phyloP scores from a whole-genome alignment of 176 grass and related monocot genomes.

The Lolium multiflorum region DNA sequence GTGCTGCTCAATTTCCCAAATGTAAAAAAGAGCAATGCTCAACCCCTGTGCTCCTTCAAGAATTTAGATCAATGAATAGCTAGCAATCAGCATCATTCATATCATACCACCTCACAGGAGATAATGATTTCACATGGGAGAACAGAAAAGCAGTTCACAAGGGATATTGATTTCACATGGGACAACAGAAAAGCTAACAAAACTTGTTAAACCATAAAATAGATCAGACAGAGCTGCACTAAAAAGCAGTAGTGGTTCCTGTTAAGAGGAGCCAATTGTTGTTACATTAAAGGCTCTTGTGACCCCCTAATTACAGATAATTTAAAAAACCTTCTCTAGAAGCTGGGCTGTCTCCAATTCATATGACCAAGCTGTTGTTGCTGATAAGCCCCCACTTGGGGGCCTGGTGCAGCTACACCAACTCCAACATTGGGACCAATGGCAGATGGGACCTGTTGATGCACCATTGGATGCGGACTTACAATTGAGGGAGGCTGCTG shows the following conservation, averaged over 20 bases:
- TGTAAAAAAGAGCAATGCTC: conserved; percentile 15
- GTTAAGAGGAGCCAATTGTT: conserved; percentile 68
- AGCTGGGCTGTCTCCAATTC: conserved; percentile 72
- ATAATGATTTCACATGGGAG: conserved; percentile 51
- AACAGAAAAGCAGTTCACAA: conserved; percentile 58
- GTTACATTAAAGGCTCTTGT: conserved; percentile 78
- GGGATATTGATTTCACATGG: conserved; percentile 47
- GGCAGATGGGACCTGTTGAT: conserved; percentile 66
- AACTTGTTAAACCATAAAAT: conserved; percentile 66
- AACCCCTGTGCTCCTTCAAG: conserved; percentile 18
- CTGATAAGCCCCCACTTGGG: conserved; percentile 82
- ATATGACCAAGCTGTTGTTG: conserved; percentile 72
- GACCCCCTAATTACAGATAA: conserved; percentile 81
- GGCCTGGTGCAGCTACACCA: conserved; percentile 63
- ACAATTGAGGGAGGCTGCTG: conserved; percentile 68
- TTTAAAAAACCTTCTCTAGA: conserved; percentile 65
- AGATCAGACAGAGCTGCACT: conserved; percentile 72
- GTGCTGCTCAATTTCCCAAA: background rate
- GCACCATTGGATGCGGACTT: conserved; percentile 72
- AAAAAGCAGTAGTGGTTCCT: conserved; percentile 63
- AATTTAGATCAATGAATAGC: conserved; percentile 48
- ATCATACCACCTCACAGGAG: conserved; percentile 50
- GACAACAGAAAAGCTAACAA: conserved; percentile 54
- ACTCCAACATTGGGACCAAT: conserved; percentile 71
- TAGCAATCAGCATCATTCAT: conserved; percentile 62